Evolutionary conservation across 2,329 filamentous ascomycete genomes (phyloP).

Genomic region (Beauveria bassiana): DNA sequence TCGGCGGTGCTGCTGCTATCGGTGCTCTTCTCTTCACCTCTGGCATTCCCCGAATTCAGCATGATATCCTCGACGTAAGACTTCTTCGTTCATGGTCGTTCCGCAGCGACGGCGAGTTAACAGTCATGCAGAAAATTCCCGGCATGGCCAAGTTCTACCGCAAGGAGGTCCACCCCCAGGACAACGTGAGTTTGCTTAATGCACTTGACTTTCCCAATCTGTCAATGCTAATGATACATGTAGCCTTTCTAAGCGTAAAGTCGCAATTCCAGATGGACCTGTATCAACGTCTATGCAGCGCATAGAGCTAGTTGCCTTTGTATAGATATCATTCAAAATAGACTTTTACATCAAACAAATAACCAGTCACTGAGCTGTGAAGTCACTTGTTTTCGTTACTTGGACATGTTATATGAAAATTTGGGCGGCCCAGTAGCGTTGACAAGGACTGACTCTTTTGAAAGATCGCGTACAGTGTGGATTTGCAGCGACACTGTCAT

Average conservation of each 20-base stretch:
- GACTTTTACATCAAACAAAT: not conserved
- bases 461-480: slow-evolving; percentile 6
- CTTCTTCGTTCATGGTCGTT: not conserved
- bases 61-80: slow-evolving; percentile 50
- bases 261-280: slow-evolving; percentile 23
- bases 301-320: slow-evolving; percentile 11
- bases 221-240: slow-evolving; percentile 17
- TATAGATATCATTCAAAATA: slow-evolving; percentile 13
- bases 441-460: not conserved
- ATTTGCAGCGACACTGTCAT: slow-evolving; percentile 1
- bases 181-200: slow-evolving; percentile 45
- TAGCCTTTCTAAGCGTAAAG: slow-evolving; percentile 34
- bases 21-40: slow-evolving; percentile 53
- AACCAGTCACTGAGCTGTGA: not conserved
- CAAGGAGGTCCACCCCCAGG: slow-evolving; percentile 49
- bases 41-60: slow-evolving; percentile 52
- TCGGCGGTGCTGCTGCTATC: slow-evolving; percentile 50
- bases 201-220: not conserved
- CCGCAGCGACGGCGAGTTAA: slow-evolving; percentile 16
- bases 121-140: slow-evolving; percentile 42
- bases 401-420: not conserved
- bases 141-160: slow-evolving; percentile 42
- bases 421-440: not conserved
- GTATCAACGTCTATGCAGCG: slow-evolving; percentile 18
- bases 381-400: not conserved